Conservation (phyloP, 495 filamentous ascomycete species). For the Acidomyces sp. region DNA sequence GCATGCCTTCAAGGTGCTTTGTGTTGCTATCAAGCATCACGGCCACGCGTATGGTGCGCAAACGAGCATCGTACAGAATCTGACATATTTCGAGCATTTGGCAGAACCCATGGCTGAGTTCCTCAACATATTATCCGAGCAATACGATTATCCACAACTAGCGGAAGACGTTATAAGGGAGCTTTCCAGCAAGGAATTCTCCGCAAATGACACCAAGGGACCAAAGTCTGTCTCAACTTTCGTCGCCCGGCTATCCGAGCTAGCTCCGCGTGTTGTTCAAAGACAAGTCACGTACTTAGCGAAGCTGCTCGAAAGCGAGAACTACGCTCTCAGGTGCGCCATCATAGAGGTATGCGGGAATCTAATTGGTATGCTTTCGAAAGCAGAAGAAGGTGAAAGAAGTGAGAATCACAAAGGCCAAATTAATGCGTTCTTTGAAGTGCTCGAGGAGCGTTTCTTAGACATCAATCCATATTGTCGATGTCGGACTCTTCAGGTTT, state of each 20-base stretch:
- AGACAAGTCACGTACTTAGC: slow-evolving; percentile 92
- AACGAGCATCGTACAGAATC: slow-evolving; percentile 91
- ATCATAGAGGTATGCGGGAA: slow-evolving; percentile 99
- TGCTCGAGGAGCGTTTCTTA: slow-evolving; percentile 88
- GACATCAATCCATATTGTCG: slow-evolving; percentile 96
- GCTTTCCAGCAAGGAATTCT: slow-evolving; percentile 94
- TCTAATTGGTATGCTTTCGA: slow-evolving; percentile 77
- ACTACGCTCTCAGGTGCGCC: slow-evolving; percentile 83
- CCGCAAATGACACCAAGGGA: slow-evolving; percentile 83
- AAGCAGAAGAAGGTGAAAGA: slow-evolving; percentile 60
- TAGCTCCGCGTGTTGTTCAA: slow-evolving; percentile 81
- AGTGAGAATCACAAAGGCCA: slow-evolving; percentile 85
- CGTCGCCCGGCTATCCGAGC: slow-evolving; percentile 87
- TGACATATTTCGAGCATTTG: slow-evolving; percentile 96
- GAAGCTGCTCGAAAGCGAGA: slow-evolving; percentile 93
- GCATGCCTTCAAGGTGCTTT: slow-evolving; percentile 94
- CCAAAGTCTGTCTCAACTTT: slow-evolving; percentile 98
- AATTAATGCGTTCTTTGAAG: slow-evolving; percentile 91
- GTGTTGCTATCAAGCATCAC: slow-evolving; percentile 95
- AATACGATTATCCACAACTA: slow-evolving; percentile 96
- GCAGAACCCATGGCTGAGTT: slow-evolving; percentile 99
- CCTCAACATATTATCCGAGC: slow-evolving; percentile 84
- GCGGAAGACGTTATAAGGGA: slow-evolving; percentile 89
- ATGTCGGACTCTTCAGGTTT: slow-evolving; percentile 84
- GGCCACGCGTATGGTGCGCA: slow-evolving; percentile 94